Base-by-base conservation (phyloP, 1,284 basidiomycete genomes). In the Inonotus obliquus region DNA sequence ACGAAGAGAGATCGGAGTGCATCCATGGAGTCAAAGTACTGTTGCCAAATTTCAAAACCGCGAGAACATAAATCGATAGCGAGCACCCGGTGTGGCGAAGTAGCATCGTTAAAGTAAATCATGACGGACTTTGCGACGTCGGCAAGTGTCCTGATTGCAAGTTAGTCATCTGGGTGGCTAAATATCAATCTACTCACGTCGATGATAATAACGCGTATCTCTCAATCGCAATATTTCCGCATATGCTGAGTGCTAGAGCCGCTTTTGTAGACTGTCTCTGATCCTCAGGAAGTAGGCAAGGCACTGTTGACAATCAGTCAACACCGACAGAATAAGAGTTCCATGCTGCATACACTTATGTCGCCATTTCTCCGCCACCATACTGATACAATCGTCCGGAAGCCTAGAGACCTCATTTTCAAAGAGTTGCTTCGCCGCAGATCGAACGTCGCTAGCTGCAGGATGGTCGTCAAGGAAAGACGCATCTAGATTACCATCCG, bases 31-130 rank as follows among this genome's bases (percentile, higher is more conserved):
- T 99, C 96, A 60, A 96, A 82, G 69, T 96, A 96, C 66, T 95
- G 87, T 71, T 96, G 95, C 93, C 95, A 98, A 48, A 94, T 87
- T 47, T 89, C 83, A 72, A 98, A 98, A 0, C 95, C 95, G 52
- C 88, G 86, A 2, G 90, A 88, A 69, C 91, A 95, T 10, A 98
- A 79, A 69, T 98, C 95, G 65, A 98, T 88, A 0, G 92, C 94
- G 1, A 97, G 79, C 0, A 82, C 79, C 21, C 90, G 81, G 71
- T 91, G 81, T 0, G 76, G 77, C 1, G 83, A 85, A 10, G 80
- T 74, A 49, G 89, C 85, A 65, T 93, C 86, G 59, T 92, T 82
- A 13, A 98, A 78, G 68, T 89, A 94, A 2, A 86, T 67, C 0
- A 82, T 79, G 58, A 98, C 84, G 0, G 94, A 96, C 68, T 87